phyloP scores from a whole-genome alignment of 768 basidiomycete genomes.

The Mycena pura region DNA sequence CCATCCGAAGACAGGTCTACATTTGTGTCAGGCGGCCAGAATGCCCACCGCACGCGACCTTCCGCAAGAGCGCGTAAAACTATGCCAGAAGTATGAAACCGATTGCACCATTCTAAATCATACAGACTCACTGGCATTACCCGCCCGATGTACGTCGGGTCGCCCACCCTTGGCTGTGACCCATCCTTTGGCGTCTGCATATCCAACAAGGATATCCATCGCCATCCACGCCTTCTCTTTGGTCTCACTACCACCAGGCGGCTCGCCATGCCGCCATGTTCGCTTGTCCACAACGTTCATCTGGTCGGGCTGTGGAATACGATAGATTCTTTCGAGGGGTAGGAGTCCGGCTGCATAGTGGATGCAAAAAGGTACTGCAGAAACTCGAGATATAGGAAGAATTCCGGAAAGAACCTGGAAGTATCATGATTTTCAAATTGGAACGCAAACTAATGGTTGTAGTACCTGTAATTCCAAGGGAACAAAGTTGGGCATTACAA shows the following conservation, averaged over 20 bases:
- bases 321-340: slow-evolving; percentile 78
- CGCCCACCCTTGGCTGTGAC: slow-evolving; percentile 91
- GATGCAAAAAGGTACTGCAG: slow-evolving; percentile 86
- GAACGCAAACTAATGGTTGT: neutral
- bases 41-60: slow-evolving; percentile 82
- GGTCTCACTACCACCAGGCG: slow-evolving; percentile 25
- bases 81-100: slow-evolving; percentile 34
- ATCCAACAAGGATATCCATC: slow-evolving; percentile 81
- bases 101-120: neutral
- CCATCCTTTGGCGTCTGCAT: slow-evolving; percentile 81
- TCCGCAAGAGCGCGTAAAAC: slow-evolving; percentile 87
- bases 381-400: slow-evolving; percentile 81
- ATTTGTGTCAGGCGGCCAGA: slow-evolving; percentile 72
- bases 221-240: slow-evolving; percentile 73
- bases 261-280: slow-evolving; percentile 73
- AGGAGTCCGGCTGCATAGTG: slow-evolving; percentile 69
- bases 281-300: slow-evolving; percentile 65
- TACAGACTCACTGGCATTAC: slow-evolving; percentile 75
- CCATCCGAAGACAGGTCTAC: slow-evolving; percentile 33
- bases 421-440: neutral
- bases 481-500: slow-evolving; percentile 86
- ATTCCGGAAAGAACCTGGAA: slow-evolving; percentile 70
- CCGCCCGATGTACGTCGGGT: slow-evolving; percentile 88
- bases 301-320: slow-evolving; percentile 58
- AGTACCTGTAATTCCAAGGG: slow-evolving; percentile 84